Evolutionary conservation across 805 yeast genomes (phyloP).

Genomic region (Phaffomyces antillensis): DNA sequence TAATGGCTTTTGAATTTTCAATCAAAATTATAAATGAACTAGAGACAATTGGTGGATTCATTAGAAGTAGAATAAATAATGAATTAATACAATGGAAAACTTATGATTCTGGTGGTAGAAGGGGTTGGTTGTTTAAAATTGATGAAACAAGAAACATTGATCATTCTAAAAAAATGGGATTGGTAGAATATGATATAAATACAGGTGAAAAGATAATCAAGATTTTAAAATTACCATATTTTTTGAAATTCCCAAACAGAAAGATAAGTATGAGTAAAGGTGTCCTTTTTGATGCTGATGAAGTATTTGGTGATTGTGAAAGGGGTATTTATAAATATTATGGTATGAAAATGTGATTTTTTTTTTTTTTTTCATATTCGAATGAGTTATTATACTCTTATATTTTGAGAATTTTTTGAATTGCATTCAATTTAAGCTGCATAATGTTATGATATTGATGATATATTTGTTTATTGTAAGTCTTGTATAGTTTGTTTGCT

Average conservation of each 20-base stretch:
- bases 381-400: no score
- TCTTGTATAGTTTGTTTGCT: no score
- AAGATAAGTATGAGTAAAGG: slow-evolving; percentile 30
- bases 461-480: no score
- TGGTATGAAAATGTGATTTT: slow-evolving; percentile 28
- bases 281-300: slow-evolving; percentile 30
- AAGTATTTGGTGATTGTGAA: slow-evolving; percentile 35
- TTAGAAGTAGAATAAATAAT: slow-evolving; percentile 18
- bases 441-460: no score
- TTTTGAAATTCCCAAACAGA: slow-evolving; percentile 31
- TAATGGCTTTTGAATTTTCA: slow-evolving; percentile 62
- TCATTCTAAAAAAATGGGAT: slow-evolving; percentile 25
- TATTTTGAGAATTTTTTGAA: no score
- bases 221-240: slow-evolving; percentile 32
- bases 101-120: slow-evolving; percentile 48
- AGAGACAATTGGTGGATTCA: slow-evolving; percentile 25
- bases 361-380: no score
- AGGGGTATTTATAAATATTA: slow-evolving; percentile 39
- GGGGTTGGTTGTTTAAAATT: slow-evolving; percentile 70
- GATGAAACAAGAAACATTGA: slow-evolving; percentile 28
- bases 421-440: no score
- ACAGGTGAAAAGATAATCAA: slow-evolving; percentile 53
- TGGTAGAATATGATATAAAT: slow-evolving; percentile 53
- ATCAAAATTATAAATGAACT: slow-evolving; percentile 47
- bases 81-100: slow-evolving; percentile 23